Base-by-base conservation (phyloP, 2,329 filamentous ascomycete species). In the Myrmaecium sp. region DNA sequence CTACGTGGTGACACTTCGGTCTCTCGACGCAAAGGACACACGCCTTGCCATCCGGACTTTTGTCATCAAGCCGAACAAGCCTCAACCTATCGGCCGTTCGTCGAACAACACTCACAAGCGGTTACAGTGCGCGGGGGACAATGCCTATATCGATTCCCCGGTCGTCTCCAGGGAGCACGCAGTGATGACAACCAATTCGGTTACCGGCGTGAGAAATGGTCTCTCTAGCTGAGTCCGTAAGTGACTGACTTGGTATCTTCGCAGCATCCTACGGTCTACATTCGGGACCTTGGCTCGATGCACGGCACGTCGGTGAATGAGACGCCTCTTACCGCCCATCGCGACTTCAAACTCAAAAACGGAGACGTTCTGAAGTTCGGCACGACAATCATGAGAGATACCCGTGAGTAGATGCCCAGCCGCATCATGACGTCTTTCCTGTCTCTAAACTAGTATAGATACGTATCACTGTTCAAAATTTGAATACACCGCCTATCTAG, bases 151-250 rank as follows among this genome's bases (percentile, higher is more conserved):
- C 31, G 66, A 79, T 36, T 75, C 68, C 30, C 68, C 74, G 0
- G 74, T 81, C 18, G 74, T 82, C 58, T 80, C 74, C 14, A 61
- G 76, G 23, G 46, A 66, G 7, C 76, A 82, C 49, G 77, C 75
- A 10, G 49, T 64, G 27, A 36, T 58, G 19, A 45, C 40, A 2
- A 36, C 36, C 21, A 36, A 41, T 26, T 25, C 33, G 7, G 24
- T 16, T 28, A 26, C 27, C 17, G 36, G 39, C 15, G 19, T 25
- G 29, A 28, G 13, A 20, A 9, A 19, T 9, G 16, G 14, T 11
- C 16, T 6, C 7, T 6, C 11, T 6, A 29, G n/a, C 20, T 26
- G 11, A 25, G 20, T 6, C 12, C 29, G 8, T 15, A 30, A 25
- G 8, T 12, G 7, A 14, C 8, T 12, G 8, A 25, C 21, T 7